These are phyloP conservation scores for Cytidiella melzeri DNA, from an alignment of 768 basidiomycete species.

Conservation along the genomic window DNA sequence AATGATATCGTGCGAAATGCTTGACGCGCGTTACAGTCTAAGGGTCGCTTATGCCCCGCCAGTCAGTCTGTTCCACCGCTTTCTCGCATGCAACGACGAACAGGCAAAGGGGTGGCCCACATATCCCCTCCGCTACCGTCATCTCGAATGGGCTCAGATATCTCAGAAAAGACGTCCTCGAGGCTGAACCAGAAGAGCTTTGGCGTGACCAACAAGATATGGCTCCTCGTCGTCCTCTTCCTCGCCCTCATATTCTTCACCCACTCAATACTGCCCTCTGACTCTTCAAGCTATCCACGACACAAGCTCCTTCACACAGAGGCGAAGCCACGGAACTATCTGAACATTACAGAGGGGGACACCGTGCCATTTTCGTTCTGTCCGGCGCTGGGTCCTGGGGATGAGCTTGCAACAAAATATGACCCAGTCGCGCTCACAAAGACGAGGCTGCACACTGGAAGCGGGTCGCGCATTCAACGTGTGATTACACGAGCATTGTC, in stretches of 20 bases:
- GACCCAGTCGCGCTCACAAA: conserved; percentile 68
- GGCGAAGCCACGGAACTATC: conserved; percentile 73
- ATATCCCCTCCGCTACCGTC: conserved; percentile 44
- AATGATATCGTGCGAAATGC: too few relatives aligned
- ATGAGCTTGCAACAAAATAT: conserved; percentile 73
- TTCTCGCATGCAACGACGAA: conserved; percentile 53
- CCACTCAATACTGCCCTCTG: conserved; percentile 45
- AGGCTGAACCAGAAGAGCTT: conserved; percentile 51
- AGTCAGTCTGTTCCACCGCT: not conserved
- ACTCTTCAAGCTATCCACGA: conserved; percentile 19
- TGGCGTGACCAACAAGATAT: conserved; percentile 64
- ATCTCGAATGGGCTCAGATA: conserved; percentile 36
- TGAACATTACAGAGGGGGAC: conserved; percentile 51
- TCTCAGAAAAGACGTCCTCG: conserved; percentile 41
- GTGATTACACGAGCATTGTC: conserved; percentile 79
- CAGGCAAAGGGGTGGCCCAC: conserved; percentile 46
- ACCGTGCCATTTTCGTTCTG: conserved; percentile 86
- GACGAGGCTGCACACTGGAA: conserved; percentile 73
- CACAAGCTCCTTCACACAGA: conserved; percentile 29
- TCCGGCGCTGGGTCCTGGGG: conserved; percentile 78
- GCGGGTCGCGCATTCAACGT: conserved; percentile 74
- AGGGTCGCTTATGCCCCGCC: not conserved
- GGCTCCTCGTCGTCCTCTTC: conserved; percentile 51
- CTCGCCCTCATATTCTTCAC: conserved; percentile 50
- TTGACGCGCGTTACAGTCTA: too few relatives aligned